Evolutionary conservation across 2,329 filamentous ascomycete species (phyloP).

Genomic region (Penicillium rolfsii): DNA sequence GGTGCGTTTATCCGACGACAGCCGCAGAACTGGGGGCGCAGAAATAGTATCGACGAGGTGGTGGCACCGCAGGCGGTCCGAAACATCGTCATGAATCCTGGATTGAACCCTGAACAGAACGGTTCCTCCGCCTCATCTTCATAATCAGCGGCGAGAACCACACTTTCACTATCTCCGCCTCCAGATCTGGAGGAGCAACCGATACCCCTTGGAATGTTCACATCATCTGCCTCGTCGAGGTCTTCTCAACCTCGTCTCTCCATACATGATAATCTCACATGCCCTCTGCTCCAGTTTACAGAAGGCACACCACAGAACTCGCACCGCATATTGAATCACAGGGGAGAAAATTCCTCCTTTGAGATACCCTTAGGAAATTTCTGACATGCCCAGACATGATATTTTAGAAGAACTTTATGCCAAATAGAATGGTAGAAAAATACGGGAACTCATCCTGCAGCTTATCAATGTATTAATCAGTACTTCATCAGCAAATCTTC

Average conservation of each 20-base stretch:
- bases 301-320: background rate
- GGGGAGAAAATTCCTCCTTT: background rate
- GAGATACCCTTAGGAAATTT: constrained; percentile 4
- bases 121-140: constrained; percentile 19
- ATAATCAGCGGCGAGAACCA: constrained; percentile 4
- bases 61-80: constrained; percentile 33
- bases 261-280: background rate
- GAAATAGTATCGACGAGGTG: constrained; percentile 70
- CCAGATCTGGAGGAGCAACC: background rate
- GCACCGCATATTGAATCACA: background rate
- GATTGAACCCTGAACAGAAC: constrained; percentile 20
- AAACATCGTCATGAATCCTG: constrained; percentile 23
- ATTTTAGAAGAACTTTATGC: constrained; percentile 2
- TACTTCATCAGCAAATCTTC: background rate
- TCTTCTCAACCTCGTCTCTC: background rate
- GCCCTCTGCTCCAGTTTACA: constrained; percentile 6
- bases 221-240: background rate
- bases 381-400: background rate
- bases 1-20: constrained; percentile 92
- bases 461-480: constrained; percentile 8
- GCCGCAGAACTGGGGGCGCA: constrained; percentile 85
- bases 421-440: constrained; percentile 6
- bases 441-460: background rate
- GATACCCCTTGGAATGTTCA: background rate
- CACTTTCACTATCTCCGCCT: background rate